phyloP scores from a whole-genome alignment of 2,329 filamentous ascomycete genomes.

The Stemphylium beticola region DNA sequence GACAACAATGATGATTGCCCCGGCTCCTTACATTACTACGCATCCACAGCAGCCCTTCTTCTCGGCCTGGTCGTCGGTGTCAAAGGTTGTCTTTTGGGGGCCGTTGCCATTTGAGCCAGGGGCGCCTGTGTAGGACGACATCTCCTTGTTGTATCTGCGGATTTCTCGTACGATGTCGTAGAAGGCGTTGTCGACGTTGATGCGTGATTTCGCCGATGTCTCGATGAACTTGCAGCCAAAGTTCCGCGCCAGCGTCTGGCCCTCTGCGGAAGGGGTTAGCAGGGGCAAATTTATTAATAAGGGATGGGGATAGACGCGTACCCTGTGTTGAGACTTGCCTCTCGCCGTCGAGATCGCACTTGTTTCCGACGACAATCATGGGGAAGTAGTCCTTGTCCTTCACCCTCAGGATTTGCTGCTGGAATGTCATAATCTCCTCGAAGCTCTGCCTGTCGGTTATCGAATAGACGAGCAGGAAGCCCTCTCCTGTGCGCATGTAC shows the following conservation, averaged over 20 bases:
- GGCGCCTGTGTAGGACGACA: constrained; percentile 82
- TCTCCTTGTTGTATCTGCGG: constrained; percentile 96
- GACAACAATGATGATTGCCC: constrained; percentile 14
- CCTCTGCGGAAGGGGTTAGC: constrained; percentile 67
- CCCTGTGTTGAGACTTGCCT: constrained; percentile 91
- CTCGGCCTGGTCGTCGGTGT: constrained; percentile 72
- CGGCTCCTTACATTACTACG: constrained; percentile 74
- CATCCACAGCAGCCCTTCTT: constrained; percentile 80
- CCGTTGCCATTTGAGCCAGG: constrained; percentile 59
- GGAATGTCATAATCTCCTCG: constrained; percentile 97
- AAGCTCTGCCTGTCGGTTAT: constrained; percentile 98
- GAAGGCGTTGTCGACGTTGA: constrained; percentile 98
- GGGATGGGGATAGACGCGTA: constrained; percentile 54
- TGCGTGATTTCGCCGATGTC: constrained; percentile 96
- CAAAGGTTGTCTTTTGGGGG: constrained; percentile 69
- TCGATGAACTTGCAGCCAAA: constrained; percentile 99
- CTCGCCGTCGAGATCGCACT: constrained; percentile 96
- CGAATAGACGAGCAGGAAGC: constrained; percentile 96
- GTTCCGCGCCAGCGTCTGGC: constrained; percentile 79
- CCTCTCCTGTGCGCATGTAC: constrained; percentile 99
- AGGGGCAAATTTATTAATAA: constrained; percentile 2
- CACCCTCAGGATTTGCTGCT: constrained; percentile 96
- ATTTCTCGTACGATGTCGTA: constrained; percentile 99
- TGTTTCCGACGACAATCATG: constrained; percentile 98
- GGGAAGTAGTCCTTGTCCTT: constrained; percentile 99